Evolutionary conservation across 2,329 filamentous ascomycete species (phyloP).

Genomic region (Magnaporthiopsis rhizophila): DNA sequence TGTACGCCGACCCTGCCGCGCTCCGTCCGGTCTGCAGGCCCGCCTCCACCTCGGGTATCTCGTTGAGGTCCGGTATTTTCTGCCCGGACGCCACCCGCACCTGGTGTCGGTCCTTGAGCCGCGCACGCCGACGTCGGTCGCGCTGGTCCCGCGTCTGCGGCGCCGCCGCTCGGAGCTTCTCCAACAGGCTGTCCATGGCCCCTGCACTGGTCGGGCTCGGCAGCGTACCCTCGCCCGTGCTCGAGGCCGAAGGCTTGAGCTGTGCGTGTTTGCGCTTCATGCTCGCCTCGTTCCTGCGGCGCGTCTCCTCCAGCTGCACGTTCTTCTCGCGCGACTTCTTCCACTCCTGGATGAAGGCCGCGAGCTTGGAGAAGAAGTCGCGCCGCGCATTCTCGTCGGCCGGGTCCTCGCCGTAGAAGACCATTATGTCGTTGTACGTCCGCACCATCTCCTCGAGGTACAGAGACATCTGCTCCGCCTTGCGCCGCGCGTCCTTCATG

Average conservation of each 20-base stretch:
- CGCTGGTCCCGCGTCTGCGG: slow-evolving; percentile 84
- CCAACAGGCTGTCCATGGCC: slow-evolving; percentile 90
- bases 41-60: slow-evolving; percentile 49
- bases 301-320: slow-evolving; percentile 68
- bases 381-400: slow-evolving; percentile 85
- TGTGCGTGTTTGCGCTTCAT: slow-evolving; percentile 86
- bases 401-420: slow-evolving; percentile 92
- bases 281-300: slow-evolving; percentile 78
- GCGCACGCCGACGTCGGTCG: slow-evolving; percentile 76
- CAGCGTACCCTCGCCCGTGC: slow-evolving; percentile 32
- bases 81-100: slow-evolving; percentile 85
- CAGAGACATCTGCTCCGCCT: slow-evolving; percentile 90
- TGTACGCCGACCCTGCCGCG: slow-evolving; percentile 25
- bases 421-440: slow-evolving; percentile 90
- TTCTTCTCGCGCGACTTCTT: slow-evolving; percentile 97
- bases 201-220: slow-evolving; percentile 68
- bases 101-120: slow-evolving; percentile 85
- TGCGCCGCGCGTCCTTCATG: slow-evolving; percentile 95
- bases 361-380: slow-evolving; percentile 93
- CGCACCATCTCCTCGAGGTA: slow-evolving; percentile 90
- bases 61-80: slow-evolving; percentile 67
- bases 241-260: slow-evolving; percentile 44
- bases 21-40: slow-evolving; percentile 21
- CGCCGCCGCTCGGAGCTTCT: slow-evolving; percentile 89
- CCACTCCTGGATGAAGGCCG: slow-evolving; percentile 85